Evolutionary conservation across 768 basidiomycete species (phyloP).

Genomic region (Cubamyces sp.): DNA sequence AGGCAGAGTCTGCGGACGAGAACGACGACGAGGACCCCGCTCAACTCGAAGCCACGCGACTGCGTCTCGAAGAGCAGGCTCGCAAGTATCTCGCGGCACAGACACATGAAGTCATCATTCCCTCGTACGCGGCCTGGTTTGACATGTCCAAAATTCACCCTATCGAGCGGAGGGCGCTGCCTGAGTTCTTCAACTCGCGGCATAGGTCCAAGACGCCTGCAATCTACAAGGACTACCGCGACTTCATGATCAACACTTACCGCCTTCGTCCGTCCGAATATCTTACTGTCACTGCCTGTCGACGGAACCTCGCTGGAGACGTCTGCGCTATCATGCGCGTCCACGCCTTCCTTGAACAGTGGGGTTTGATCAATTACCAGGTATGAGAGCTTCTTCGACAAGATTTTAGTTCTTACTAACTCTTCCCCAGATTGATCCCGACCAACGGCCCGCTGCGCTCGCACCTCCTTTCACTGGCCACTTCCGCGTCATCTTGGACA

Average conservation of each 20-base stretch:
- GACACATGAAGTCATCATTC: slow-evolving; percentile 95
- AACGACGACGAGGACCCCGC: slow-evolving; percentile 87
- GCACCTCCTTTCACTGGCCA: slow-evolving; percentile 99
- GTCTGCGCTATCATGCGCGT: slow-evolving; percentile 99
- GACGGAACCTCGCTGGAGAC: slow-evolving; percentile 95
- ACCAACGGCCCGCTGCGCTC: slow-evolving; percentile 89
- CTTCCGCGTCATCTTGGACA: slow-evolving; percentile 96
- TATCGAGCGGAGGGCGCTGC: slow-evolving; percentile 89
- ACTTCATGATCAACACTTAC: slow-evolving; percentile 99
- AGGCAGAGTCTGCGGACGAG: slow-evolving; percentile 77
- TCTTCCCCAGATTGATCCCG: slow-evolving; percentile 84
- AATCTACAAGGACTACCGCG: slow-evolving; percentile 98
- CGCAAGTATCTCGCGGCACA: slow-evolving; percentile 96
- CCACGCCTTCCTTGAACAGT: slow-evolving; percentile 97
- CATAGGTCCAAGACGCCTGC: slow-evolving; percentile 95
- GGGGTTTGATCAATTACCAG: slow-evolving; percentile 99
- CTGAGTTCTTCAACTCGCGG: slow-evolving; percentile 97
- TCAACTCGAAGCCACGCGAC: slow-evolving; percentile 78
- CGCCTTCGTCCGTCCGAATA: slow-evolving; percentile 93
- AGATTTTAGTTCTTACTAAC: background rate
- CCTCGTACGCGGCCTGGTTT: slow-evolving; percentile 98
- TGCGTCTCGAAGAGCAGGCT: slow-evolving; percentile 82
- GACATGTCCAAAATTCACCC: slow-evolving; percentile 92
- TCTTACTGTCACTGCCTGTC: slow-evolving; percentile 94
- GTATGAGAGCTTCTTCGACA: slow-evolving; percentile 47